A percentile compares a stretch with the other conserved stretches of the same genome.
phyloP scores from a whole-genome alignment of 169 alveolate species.

The Plasmodium knowlesi region DNA sequence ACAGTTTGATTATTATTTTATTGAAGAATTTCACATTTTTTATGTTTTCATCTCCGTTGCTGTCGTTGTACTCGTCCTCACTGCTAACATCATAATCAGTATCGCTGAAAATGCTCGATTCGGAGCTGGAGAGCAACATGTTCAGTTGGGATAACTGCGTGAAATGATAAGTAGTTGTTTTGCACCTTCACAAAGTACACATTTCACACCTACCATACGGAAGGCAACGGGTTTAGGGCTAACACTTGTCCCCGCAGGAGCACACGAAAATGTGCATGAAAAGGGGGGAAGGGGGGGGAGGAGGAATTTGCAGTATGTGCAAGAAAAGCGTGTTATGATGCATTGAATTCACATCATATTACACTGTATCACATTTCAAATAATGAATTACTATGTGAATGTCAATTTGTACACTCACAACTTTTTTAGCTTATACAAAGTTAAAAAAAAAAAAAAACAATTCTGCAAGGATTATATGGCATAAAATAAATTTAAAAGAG shows the following conservation, averaged over 20 bases:
- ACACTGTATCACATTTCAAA: background rate
- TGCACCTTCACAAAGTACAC: background rate
- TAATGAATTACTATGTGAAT: background rate
- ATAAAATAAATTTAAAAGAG: background rate
- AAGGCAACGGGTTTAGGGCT: background rate
- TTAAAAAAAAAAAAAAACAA: background rate
- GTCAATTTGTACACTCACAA: background rate
- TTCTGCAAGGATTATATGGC: background rate
- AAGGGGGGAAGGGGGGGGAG: background rate
- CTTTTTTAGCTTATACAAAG: background rate
- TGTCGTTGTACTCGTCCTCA: slow-evolving; percentile 20
- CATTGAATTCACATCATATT: background rate
- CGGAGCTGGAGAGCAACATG: slow-evolving; percentile 60
- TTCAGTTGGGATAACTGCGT: background rate
- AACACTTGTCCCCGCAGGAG: background rate
- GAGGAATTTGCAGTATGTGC: background rate
- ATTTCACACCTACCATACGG: background rate
- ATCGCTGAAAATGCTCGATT: slow-evolving; percentile 66
- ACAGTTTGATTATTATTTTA: slow-evolving; percentile 54
- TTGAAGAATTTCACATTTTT: slow-evolving; percentile 47
- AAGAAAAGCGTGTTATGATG: background rate
- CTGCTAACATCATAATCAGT: slow-evolving; percentile 42
- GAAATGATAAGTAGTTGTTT: background rate
- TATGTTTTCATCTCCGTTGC: slow-evolving; percentile 41
- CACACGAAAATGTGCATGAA: background rate